Base-by-base conservation (phyloP, 768 basidiomycete species). In the Dentipellis sp. region DNA sequence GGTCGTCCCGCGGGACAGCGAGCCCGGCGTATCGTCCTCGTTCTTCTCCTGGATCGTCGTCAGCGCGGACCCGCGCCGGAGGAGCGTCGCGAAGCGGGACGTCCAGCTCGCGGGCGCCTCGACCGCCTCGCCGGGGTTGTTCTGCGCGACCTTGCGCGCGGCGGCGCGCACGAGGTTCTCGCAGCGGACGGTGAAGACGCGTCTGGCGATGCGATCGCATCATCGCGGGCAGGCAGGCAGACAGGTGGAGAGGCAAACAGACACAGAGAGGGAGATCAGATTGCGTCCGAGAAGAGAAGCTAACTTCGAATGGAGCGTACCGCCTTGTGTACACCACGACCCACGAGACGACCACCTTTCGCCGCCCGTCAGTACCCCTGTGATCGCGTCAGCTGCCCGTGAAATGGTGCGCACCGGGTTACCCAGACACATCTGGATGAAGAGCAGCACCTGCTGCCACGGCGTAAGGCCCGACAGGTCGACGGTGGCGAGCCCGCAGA, bases 341-440 rank as follows among this genome's bases (percentile, higher is more conserved):
- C 86, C 91, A 90, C 0, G 90, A 91, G 7, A 93, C 80, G 12
- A 83, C 64, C 39, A 91, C 81, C 84, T 91, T 52, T n/a, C 49
- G 10, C 16, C 16, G 29, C 29, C 29, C 29, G 29, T 29, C 29
- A 29, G 29, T 29, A 29, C 29, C 29, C 29, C 29, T 29, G 29
- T 29, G 29, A 29, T 29, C 29, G 29, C 29, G 29, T 29, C 29
- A 29, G 29, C 29, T 29, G 29, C 29, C 6, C 29, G 29, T 29
- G 29, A 29, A 29, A 29, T 29, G 29, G 29, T 29, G 75, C 86
- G 65, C 59, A 90, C 88, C 37, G 84, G 84, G 60, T 76, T 87
- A 8, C 88, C 87, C 17, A 87, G 58, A 58, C 79, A 83, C 91
- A 92, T 92, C 67, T 86, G 83, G 8, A 88, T 66, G 68, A 91